Conservation (phyloP, 2,329 filamentous ascomycete genomes). For the Fusarium tanahbumbuense region DNA sequence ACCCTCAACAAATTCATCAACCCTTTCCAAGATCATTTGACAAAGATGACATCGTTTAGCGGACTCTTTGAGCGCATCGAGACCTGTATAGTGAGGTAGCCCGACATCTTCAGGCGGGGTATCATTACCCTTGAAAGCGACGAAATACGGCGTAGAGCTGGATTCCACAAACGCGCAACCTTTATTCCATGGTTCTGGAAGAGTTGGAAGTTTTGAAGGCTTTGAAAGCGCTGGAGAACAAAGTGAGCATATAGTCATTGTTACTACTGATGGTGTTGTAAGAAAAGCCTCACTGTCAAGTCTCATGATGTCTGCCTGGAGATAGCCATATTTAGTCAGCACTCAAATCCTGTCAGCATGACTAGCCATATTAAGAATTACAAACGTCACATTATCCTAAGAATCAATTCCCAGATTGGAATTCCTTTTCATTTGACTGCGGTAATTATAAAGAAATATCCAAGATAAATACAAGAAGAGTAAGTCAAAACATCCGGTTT, state of each 20-base stretch:
- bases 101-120: not conserved
- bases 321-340: not conserved
- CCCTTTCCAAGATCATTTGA: not conserved
- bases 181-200: not conserved
- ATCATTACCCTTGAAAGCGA: not conserved
- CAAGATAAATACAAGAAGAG: conserved; percentile 15
- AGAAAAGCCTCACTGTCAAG: not conserved
- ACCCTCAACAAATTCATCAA: not conserved
- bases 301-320: not conserved
- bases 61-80: not conserved
- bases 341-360: not conserved
- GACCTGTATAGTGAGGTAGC: not conserved
- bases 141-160: not conserved
- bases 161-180: not conserved
- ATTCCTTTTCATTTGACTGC: conserved; percentile 7
- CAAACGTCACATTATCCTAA: not conserved
- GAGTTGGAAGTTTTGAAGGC: not conserved
- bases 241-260: not conserved
- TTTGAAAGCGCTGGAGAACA: not conserved
- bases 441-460: conserved; percentile 15
- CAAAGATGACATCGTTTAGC: not conserved
- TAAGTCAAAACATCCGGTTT: conserved; percentile 3
- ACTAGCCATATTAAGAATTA: not conserved
- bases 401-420: not conserved
- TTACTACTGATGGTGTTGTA: not conserved